Base-by-base conservation (phyloP, 352 stramenopile species). In the Pythium coloratum region DNA sequence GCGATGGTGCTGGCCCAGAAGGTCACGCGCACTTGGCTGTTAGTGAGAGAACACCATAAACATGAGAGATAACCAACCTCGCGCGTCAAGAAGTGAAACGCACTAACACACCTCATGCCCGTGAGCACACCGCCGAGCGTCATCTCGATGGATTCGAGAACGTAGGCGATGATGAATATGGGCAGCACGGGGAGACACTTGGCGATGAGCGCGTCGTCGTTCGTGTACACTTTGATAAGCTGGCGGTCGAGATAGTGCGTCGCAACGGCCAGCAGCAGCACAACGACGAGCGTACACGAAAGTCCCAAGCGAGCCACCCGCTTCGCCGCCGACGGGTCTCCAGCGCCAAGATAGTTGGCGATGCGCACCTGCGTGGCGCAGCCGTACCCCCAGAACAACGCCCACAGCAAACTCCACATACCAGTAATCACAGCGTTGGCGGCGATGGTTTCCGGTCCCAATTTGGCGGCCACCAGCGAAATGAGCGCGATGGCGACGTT, bases 291-390 rank as follows among this genome's bases (percentile, higher is more conserved):
- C 1, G 82, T 89, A 57, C 84, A 90, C 32, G 73, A 44, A 8
- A 92, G 80, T 0, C 84, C 86, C 6, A 94, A 62, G 26, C 66
- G 72, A 3, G 76, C 78, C 32, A 91, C 77, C 33, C 72, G 67
- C 50, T 90, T 75, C 10, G 86, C 82, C 28, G 72, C 68, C 14
- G 75, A 55, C 0, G 86, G 84, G 46, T 83, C 72, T 1, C 77
- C 78, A 6, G 86, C 84, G 6, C 84, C 84, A 2, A 95, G 65
- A 55, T 92, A 91, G 62, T 89, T 92, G 60, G 84, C 86, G 28
- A 92, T 82, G 28, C 84, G 84, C 42, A 90, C 76, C 62, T 95
- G 86, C 1, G 84, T 92, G 12, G 86, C 86, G 53, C 84, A 94
- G 47, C 79, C 86, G 53, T 90, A 94, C 13, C 84, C 84, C 84